Base-by-base conservation (phyloP, 176 grass and related monocot species). In the Musa itinerans region DNA sequence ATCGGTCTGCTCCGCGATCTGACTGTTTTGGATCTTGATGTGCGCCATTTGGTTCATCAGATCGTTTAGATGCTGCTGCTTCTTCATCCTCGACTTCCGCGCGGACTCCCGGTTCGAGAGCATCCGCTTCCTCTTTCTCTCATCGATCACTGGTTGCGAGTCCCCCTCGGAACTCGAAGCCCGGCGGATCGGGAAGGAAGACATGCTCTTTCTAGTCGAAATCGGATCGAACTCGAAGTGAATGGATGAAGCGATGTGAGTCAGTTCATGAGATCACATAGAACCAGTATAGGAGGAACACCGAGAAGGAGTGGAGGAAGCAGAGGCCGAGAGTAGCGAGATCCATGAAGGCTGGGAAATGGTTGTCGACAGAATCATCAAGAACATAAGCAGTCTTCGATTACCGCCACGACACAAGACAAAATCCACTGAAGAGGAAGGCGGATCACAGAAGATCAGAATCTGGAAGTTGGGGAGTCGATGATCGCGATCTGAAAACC, bases 251-350 rank as follows among this genome's bases (percentile, higher is more conserved):
- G 15, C 57, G 20, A 62, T 7, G 22, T 15, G 23, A 15, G 11
- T 34, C 53, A 74, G 87, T 80, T 98, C 90, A 98, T 89, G 94
- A 98, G 14, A 98, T 90, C 78, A 98, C 90, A 85, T 98, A 98
- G 73, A 92, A 98, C 86, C 89, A 93, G 90, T 98, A 98, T 13
- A 98, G 94, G 90, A 98, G 93, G 25, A 91, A 88, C 23, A 98
- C 86, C 0, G 94, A 98, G 90, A 98, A 98, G 78, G 94, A 98
- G 67, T 91, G 88, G 66, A 91, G 90, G 81, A 98, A 89, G 74
- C 94, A 93, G 75, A 82, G 74, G 17, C 90, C 86, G 55, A 88
- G 82, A 64, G 79, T 73, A 76, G 86, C 88, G 54, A 86, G 86
- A 81, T 91, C 87, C 90, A 98, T 98, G 86, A 89, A 98, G 78